Conservation (phyloP, 2,329 filamentous ascomycete species). For the Verticillium longisporum region DNA sequence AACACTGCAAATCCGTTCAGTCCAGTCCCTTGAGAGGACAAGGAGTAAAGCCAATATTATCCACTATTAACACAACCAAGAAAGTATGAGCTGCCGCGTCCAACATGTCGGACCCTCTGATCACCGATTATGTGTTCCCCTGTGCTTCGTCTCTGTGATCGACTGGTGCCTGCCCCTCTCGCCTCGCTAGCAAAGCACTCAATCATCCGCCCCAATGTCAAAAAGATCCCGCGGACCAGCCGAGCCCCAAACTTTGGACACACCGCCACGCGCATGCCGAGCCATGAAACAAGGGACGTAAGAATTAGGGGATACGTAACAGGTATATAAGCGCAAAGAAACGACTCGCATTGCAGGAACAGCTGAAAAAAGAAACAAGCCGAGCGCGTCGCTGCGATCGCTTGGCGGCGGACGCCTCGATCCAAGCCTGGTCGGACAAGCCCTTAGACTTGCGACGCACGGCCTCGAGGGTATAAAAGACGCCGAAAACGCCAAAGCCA, state of each 20-base stretch:
- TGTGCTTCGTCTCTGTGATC: slow-evolving; percentile 1
- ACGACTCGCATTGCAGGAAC: neutral
- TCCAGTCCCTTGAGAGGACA: neutral
- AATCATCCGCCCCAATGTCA: slow-evolving; percentile 6
- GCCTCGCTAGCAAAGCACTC: slow-evolving; percentile 7
- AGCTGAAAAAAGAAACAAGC: neutral
- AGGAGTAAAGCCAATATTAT: neutral
- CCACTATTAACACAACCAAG: neutral
- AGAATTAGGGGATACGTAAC: slow-evolving; percentile 7
- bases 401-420: neutral
- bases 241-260: slow-evolving; percentile 6
- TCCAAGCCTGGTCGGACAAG: neutral
- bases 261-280: neutral
- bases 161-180: neutral
- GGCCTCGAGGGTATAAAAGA: slow-evolving; percentile 6
- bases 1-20: neutral
- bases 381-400: neutral
- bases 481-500: slow-evolving; percentile 12
- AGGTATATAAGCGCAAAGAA: slow-evolving; percentile 7
- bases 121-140: neutral
- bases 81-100: neutral
- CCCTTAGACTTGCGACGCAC: neutral
- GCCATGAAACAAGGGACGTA: neutral
- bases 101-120: neutral
- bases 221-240: slow-evolving; percentile 17